Percentiles rank a stretch among this genome's conserved stretches.
These are phyloP conservation scores for Achaetomium macrosporum DNA, from an alignment of 2,329 filamentous ascomycete species.

Conservation along the genomic window DNA sequence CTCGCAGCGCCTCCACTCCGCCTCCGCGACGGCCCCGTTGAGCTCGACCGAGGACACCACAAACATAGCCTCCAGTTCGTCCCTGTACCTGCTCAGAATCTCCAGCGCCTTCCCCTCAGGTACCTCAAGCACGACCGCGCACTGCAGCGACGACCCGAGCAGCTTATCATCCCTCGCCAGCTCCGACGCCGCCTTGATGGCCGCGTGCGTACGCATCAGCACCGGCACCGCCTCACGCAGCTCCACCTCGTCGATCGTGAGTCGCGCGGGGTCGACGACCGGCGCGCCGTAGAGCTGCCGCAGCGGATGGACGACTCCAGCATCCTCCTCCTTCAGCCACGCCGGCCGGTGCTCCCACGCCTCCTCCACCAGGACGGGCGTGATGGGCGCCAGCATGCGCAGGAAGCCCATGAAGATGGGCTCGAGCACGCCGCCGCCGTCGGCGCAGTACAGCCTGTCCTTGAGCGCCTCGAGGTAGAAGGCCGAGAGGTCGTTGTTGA, in stretches of 20 bases:
- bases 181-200: conserved; percentile 73
- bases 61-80: conserved; percentile 59
- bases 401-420: conserved; percentile 67
- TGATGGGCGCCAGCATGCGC: conserved; percentile 73
- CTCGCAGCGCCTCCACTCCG: conserved; percentile 38
- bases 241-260: conserved; percentile 34
- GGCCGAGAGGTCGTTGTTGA: conserved; percentile 76
- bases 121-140: conserved; percentile 55
- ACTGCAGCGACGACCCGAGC: conserved; percentile 76
- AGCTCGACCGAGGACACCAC: conserved; percentile 61
- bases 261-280: conserved; percentile 35
- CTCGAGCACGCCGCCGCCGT: conserved; percentile 57
- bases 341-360: conserved; percentile 72
- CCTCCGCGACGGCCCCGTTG: conserved; percentile 30
- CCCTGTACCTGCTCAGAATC: conserved; percentile 36
- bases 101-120: conserved; percentile 32
- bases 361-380: conserved; percentile 80
- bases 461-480: conserved; percentile 94
- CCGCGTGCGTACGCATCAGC: conserved; percentile 53
- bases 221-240: conserved; percentile 40
- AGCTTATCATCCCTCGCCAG: conserved; percentile 62
- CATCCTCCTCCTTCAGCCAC: conserved; percentile 50
- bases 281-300: conserved; percentile 43
- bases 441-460: conserved; percentile 83
- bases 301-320: conserved; percentile 35